A percentile compares a stretch with the other conserved stretches of the same genome.
Evolutionary conservation across 345 rosid genomes (phyloP).

Genomic region (Cardamine resedifolia): DNA sequence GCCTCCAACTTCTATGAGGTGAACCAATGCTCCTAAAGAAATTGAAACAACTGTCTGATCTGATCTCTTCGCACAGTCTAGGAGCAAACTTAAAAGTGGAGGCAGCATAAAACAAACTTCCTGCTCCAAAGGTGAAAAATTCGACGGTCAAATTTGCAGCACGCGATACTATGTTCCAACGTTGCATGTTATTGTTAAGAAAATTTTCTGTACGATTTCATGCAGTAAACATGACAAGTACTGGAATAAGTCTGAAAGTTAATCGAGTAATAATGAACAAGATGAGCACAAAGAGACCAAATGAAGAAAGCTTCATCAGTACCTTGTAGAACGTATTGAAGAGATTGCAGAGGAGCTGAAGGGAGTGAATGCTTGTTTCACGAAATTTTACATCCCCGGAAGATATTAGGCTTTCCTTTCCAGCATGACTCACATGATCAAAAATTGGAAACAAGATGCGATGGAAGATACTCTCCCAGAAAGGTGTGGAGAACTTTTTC

Average conservation of each 20-base stretch:
- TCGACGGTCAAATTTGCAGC: constrained; percentile 14
- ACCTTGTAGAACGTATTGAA: constrained; percentile 73
- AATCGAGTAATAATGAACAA: constrained; percentile 15
- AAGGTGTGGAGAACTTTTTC: constrained; percentile 72
- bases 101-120: constrained; percentile 99
- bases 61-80: constrained; percentile 94
- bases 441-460: constrained; percentile 91
- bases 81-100: constrained; percentile 82
- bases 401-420: constrained; percentile 76
- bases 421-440: constrained; percentile 88
- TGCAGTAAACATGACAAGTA: constrained; percentile 21
- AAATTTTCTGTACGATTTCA: background rate
- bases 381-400: constrained; percentile 81
- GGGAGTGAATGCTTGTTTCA: constrained; percentile 89
- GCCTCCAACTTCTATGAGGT: constrained; percentile 99
- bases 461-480: constrained; percentile 95
- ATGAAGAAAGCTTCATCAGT: constrained; percentile 21
- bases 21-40: constrained; percentile 91
- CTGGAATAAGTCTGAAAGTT: constrained; percentile 12
- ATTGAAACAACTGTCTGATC: constrained; percentile 98
- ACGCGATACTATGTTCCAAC: constrained; percentile 1
- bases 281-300: background rate
- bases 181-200: constrained; percentile 20
- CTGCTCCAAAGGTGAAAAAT: constrained; percentile 47
- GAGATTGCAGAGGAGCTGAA: constrained; percentile 86